Evolutionary conservation across 192 early-diverging fungal genomes (phyloP).

Genomic region (Backusella westeae): DNA sequence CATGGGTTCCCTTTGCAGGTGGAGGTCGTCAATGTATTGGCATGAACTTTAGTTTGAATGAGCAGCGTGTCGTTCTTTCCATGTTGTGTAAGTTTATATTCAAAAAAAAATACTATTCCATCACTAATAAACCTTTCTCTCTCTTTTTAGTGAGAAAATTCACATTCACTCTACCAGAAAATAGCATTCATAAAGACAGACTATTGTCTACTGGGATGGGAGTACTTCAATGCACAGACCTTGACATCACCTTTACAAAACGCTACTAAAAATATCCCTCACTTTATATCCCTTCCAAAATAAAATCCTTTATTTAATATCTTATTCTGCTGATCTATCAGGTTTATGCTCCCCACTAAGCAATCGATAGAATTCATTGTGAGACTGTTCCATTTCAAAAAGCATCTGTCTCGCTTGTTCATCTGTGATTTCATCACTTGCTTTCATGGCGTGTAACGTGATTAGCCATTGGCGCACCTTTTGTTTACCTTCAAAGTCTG

Average conservation of each 20-base stretch:
- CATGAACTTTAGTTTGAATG: conserved; percentile 59
- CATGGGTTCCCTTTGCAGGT: conserved; percentile 56
- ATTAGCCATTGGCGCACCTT: conserved; percentile 89
- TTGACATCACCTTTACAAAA: background rate
- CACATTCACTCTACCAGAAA: background rate
- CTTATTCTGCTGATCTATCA: conserved; percentile 1
- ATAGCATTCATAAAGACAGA: background rate
- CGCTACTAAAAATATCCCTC: background rate
- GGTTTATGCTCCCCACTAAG: conserved; percentile 32
- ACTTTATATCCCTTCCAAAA: background rate
- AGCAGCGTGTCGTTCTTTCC: conserved; percentile 53
- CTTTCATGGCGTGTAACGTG: conserved; percentile 88
- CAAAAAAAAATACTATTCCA: no score
- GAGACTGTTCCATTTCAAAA: conserved; percentile 85
- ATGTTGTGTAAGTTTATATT: conserved; percentile 25
- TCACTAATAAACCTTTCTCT: background rate
- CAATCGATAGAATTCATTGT: conserved; percentile 61
- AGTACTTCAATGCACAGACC: background rate
- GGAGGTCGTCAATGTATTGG: conserved; percentile 61
- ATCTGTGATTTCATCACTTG: conserved; percentile 78
- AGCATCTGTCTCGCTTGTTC: conserved; percentile 89
- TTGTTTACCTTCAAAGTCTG: conserved; percentile 80
- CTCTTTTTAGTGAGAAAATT: background rate
- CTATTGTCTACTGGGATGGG: background rate
- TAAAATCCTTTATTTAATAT: background rate